Conservation (phyloP, 352 stramenopile genomes). For the Phytophthora pisi region DNA sequence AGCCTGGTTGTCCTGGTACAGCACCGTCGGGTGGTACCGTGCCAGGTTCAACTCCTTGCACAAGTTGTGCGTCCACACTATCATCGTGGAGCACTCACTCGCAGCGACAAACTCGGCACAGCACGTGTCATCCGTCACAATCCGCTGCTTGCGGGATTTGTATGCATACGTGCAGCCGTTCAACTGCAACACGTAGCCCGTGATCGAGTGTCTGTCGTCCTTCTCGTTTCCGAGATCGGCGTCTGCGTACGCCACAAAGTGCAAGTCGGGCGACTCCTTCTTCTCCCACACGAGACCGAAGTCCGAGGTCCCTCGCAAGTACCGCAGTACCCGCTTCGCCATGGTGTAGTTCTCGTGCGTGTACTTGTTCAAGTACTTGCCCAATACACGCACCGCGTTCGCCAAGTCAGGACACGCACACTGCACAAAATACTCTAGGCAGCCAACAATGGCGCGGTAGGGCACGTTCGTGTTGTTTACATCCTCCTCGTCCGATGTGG, state of each 20-base stretch:
- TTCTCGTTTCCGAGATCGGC: neutral
- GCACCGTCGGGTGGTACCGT: neutral
- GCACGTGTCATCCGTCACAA: neutral
- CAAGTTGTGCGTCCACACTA: neutral
- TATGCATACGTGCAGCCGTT: neutral
- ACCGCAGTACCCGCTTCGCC: neutral
- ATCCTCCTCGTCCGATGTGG: too few relatives aligned
- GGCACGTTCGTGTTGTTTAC: too few relatives aligned
- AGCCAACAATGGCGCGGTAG: too few relatives aligned
- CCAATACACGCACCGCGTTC: neutral
- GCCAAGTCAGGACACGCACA: too few relatives aligned
- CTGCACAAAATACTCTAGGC: too few relatives aligned
- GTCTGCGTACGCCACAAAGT: neutral
- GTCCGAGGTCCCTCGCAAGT: neutral
- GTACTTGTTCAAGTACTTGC: neutral
- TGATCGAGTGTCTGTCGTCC: neutral
- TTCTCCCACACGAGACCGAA: neutral
- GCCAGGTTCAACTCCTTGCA: neutral
- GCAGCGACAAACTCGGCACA: neutral
- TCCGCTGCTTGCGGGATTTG: neutral
- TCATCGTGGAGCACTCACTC: neutral
- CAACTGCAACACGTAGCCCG: neutral
- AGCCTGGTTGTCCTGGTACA: neutral
- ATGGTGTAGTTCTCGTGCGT: neutral
- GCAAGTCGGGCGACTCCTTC: neutral